phyloP scores from a whole-genome alignment of 768 basidiomycete genomes.

The Tulasnella sp. region DNA sequence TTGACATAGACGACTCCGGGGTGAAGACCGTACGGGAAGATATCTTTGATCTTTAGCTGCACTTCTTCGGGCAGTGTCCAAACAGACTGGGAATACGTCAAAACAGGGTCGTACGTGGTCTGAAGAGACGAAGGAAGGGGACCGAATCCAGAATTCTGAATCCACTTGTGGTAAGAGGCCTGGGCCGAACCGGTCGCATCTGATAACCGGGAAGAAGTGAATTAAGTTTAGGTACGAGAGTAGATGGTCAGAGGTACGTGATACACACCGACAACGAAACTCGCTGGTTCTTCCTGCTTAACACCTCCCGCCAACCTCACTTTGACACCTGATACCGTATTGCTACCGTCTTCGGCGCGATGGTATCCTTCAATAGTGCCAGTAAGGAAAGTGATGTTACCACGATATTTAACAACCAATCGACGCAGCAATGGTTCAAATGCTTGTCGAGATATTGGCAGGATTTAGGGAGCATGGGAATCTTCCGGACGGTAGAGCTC shows the following conservation, averaged over 20 bases:
- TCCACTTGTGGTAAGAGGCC: too few relatives aligned
- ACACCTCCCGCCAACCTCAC: slow-evolving; percentile 19
- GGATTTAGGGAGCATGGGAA: slow-evolving; percentile 16
- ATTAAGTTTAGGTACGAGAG: too few relatives aligned
- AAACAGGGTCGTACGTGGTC: slow-evolving; percentile 24
- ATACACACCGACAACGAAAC: too few relatives aligned
- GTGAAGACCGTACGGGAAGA: neutral
- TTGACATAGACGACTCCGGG: neutral
- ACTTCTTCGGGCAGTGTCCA: too few relatives aligned
- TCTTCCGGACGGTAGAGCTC: neutral
- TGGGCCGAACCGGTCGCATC: too few relatives aligned
- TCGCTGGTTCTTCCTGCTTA: neutral
- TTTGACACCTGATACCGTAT: neutral
- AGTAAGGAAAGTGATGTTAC: slow-evolving; percentile 22
- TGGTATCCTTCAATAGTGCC: slow-evolving; percentile 26
- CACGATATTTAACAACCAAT: slow-evolving; percentile 21
- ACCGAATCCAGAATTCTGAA: slow-evolving; percentile 22
- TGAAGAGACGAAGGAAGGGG: slow-evolving; percentile 16
- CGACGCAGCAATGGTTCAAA: slow-evolving; percentile 28
- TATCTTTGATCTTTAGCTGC: neutral
- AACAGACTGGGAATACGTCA: too few relatives aligned
- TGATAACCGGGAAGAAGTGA: too few relatives aligned
- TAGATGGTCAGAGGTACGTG: too few relatives aligned
- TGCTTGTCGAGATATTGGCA: slow-evolving; percentile 22
- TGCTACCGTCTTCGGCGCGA: slow-evolving; percentile 17